These are phyloP conservation scores for Aureobasidium subglaciale DNA, from an alignment of 2,329 filamentous ascomycete species.

Conservation along the genomic window DNA sequence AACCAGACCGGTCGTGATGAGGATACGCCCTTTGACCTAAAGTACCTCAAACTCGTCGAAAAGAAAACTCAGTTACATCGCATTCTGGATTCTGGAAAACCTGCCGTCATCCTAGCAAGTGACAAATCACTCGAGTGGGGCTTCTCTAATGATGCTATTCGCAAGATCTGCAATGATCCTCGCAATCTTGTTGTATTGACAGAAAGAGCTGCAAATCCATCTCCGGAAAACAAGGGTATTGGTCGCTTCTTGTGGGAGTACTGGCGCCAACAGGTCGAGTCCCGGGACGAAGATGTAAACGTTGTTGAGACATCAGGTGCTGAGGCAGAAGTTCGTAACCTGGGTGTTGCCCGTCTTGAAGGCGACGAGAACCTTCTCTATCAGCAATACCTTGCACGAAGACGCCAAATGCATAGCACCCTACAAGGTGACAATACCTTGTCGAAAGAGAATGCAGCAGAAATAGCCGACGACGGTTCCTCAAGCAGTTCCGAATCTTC, in stretches of 20 bases:
- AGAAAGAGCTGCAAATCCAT: conserved; percentile 53
- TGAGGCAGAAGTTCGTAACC: neutral
- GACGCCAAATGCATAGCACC: conserved; percentile 78
- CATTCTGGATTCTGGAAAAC: conserved; percentile 48
- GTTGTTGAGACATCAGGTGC: conserved; percentile 5
- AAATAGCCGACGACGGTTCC: conserved; percentile 54
- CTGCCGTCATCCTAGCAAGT: conserved; percentile 80
- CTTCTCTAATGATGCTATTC: conserved; percentile 76
- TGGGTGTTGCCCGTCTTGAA: conserved; percentile 52
- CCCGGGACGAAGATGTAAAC: conserved; percentile 4
- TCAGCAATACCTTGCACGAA: conserved; percentile 85
- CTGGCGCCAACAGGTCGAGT: conserved; percentile 28
- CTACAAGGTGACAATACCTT: conserved; percentile 63
- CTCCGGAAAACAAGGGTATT: conserved; percentile 44
- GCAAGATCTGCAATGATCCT: conserved; percentile 64
- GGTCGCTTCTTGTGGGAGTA: conserved; percentile 68
- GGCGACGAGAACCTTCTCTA: conserved; percentile 73
- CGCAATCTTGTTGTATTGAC: conserved; percentile 84
- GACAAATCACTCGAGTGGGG: conserved; percentile 91
- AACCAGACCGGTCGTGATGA: conserved; percentile 28
- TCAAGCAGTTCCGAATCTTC: conserved; percentile 81
- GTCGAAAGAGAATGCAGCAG: conserved; percentile 60
- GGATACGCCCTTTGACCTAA: conserved; percentile 81
- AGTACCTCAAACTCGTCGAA: conserved; percentile 75
- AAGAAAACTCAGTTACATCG: conserved; percentile 71